A percentile compares a stretch with the other conserved stretches of the same genome.
Conservation (phyloP, 345 rosid species). For the Draba incana region DNA sequence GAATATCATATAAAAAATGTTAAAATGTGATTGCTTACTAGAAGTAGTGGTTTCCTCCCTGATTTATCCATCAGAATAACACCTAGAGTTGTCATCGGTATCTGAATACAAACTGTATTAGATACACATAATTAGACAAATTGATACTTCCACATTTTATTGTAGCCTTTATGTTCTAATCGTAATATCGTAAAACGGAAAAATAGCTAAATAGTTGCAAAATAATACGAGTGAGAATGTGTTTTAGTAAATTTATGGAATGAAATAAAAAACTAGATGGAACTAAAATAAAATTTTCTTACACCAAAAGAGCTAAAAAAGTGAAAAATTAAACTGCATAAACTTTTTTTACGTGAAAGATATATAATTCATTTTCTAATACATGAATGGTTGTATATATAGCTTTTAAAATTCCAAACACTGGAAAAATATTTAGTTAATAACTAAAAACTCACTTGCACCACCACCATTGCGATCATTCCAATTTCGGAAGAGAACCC, state of each 20-base stretch:
- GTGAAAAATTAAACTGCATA: too few relatives aligned
- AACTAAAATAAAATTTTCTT: too few relatives aligned
- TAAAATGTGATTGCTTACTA: slow-evolving; percentile 48
- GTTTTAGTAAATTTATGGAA: neutral
- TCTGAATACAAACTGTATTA: slow-evolving; percentile 36
- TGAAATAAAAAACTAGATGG: neutral
- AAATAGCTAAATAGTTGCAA: neutral
- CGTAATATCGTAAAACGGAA: neutral
- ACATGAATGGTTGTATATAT: too few relatives aligned
- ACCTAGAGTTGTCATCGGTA: slow-evolving; percentile 78
- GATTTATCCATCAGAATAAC: slow-evolving; percentile 71
- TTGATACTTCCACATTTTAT: neutral
- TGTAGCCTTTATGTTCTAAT: neutral
- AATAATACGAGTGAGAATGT: neutral
- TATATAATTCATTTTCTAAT: too few relatives aligned
- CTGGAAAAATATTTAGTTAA: too few relatives aligned
- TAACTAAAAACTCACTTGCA: slow-evolving; percentile 56
- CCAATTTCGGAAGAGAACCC: slow-evolving; percentile 76
- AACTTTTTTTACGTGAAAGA: too few relatives aligned
- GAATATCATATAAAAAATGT: neutral
- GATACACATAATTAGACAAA: neutral
- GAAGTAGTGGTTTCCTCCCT: slow-evolving; percentile 69
- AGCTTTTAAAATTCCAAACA: too few relatives aligned
- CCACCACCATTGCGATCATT: slow-evolving; percentile 70
- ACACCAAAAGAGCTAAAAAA: too few relatives aligned